Percentiles rank a stretch among this genome's conserved stretches.
Conservation (phyloP, 2,329 filamentous ascomycete species). For the Aschersonia sp. region DNA sequence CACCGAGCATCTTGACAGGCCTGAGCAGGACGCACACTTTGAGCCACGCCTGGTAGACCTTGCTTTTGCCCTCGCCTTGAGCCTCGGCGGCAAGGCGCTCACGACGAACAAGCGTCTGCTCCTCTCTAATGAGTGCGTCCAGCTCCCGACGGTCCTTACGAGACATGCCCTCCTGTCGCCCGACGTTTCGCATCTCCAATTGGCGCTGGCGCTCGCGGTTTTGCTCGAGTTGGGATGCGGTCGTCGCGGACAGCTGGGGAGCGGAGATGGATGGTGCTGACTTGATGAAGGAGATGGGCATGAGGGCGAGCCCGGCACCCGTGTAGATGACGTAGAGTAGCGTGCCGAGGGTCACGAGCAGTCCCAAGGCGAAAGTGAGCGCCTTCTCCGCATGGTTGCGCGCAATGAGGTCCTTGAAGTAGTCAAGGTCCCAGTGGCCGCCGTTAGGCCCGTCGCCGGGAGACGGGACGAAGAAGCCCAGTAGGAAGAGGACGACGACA, state of each 20-base stretch:
- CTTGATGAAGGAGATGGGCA: constrained; percentile 86
- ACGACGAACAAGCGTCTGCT: constrained; percentile 79
- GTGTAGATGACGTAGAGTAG: constrained; percentile 82
- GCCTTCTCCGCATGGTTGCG: constrained; percentile 81
- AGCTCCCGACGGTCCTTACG: constrained; percentile 80
- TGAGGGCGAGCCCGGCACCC: constrained; percentile 70
- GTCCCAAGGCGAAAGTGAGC: constrained; percentile 73
- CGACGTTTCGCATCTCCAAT: constrained; percentile 71
- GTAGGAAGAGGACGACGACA: constrained; percentile 68
- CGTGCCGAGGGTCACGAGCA: constrained; percentile 79
- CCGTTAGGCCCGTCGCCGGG: constrained; percentile 50
- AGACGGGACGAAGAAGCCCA: constrained; percentile 88
- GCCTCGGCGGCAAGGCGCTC: constrained; percentile 77
- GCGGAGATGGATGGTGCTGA: constrained; percentile 76
- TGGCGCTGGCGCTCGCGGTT: constrained; percentile 89
- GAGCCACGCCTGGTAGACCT: constrained; percentile 60
- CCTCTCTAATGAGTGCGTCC: constrained; percentile 74
- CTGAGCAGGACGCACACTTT: constrained; percentile 72
- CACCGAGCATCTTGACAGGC: constrained; percentile 77
- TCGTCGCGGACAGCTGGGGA: constrained; percentile 62
- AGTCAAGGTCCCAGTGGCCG: constrained; percentile 65
- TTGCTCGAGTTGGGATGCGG: constrained; percentile 64
- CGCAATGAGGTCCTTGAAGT: constrained; percentile 71
- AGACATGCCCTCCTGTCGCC: constrained; percentile 59
- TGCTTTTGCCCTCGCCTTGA: constrained; percentile 60